Evolutionary conservation across 768 basidiomycete genomes (phyloP).

Genomic region (Suillus placidus): DNA sequence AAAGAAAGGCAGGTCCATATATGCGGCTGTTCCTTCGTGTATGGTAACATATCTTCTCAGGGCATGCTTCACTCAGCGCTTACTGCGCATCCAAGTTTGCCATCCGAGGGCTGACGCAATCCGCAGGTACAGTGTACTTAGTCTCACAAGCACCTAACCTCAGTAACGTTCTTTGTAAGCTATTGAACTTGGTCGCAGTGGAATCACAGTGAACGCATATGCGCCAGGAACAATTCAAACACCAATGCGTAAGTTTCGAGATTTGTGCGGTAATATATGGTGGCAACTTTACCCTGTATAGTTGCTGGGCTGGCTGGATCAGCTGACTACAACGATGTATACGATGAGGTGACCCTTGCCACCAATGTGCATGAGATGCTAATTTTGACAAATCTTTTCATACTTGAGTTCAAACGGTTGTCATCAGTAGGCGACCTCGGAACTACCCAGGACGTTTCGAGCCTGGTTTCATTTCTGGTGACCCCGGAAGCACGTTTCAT

Average conservation of each 20-base stretch:
- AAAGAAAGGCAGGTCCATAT: conserved; percentile 24
- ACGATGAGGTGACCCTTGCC: conserved; percentile 16
- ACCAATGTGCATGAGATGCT: neutral
- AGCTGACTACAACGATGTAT: conserved; percentile 16
- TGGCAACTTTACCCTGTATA: conserved; percentile 9
- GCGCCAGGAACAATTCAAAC: conserved; percentile 36
- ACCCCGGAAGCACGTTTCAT: conserved; percentile 37
- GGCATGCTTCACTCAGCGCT: conserved; percentile 27
- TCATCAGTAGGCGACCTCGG: conserved; percentile 28
- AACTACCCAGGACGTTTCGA: conserved; percentile 35
- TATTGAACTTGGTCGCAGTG: conserved; percentile 30
- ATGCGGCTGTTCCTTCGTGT: neutral
- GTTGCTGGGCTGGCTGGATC: conserved; percentile 21
- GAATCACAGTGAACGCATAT: conserved; percentile 40
- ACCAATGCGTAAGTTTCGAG: conserved; percentile 27
- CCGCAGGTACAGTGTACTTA: conserved; percentile 22
- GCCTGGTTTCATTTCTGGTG: conserved; percentile 39
- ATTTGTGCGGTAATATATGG: neutral
- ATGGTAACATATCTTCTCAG: conserved; percentile 21
- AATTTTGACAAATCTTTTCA: neutral
- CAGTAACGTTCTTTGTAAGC: conserved; percentile 24
- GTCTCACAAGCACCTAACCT: neutral
- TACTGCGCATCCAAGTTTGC: conserved; percentile 48
- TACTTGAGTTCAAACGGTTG: conserved; percentile 16
- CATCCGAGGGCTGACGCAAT: conserved; percentile 44